Evolutionary conservation across 164 flowering plant species (phyloP).

Genomic region (Liriodendron chinense): DNA sequence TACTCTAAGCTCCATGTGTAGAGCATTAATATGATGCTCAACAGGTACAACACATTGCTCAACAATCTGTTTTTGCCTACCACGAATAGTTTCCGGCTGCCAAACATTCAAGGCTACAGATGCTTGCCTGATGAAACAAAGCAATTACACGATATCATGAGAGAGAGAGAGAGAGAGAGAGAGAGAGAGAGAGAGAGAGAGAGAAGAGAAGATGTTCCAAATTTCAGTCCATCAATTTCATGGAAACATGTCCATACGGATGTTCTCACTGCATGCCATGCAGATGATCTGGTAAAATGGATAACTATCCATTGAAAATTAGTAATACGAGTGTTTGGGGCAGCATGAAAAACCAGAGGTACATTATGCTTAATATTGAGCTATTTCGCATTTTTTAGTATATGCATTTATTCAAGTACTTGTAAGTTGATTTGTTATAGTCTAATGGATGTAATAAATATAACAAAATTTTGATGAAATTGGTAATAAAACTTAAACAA

Average conservation of each 20-base stretch:
- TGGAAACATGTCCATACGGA: too few relatives aligned
- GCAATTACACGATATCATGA: neutral
- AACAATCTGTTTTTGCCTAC: conserved; percentile 64
- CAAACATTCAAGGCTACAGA: conserved; percentile 87
- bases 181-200: neutral
- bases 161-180: neutral
- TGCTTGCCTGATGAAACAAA: conserved; percentile 53
- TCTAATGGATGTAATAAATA: too few relatives aligned
- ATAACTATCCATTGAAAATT: too few relatives aligned
- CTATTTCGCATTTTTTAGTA: too few relatives aligned
- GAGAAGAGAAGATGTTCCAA: neutral
- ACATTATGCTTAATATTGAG: too few relatives aligned
- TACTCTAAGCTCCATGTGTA: conserved; percentile 78
- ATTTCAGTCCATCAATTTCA: neutral
- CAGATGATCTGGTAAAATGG: too few relatives aligned
- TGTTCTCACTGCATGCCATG: neutral
- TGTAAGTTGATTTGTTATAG: too few relatives aligned
- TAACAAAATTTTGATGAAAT: too few relatives aligned
- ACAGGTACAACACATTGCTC: conserved; percentile 65
- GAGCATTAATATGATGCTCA: conserved; percentile 46
- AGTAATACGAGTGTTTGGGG: too few relatives aligned
- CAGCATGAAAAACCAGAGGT: too few relatives aligned
- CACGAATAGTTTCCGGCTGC: conserved; percentile 80
- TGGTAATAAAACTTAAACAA: too few relatives aligned
- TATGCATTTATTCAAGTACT: too few relatives aligned